A percentile compares a stretch with the other conserved stretches of the same genome.
Conservation (phyloP, 228 moss, liverwort and hornwort genomes). For the Sphagnum magellanicum region DNA sequence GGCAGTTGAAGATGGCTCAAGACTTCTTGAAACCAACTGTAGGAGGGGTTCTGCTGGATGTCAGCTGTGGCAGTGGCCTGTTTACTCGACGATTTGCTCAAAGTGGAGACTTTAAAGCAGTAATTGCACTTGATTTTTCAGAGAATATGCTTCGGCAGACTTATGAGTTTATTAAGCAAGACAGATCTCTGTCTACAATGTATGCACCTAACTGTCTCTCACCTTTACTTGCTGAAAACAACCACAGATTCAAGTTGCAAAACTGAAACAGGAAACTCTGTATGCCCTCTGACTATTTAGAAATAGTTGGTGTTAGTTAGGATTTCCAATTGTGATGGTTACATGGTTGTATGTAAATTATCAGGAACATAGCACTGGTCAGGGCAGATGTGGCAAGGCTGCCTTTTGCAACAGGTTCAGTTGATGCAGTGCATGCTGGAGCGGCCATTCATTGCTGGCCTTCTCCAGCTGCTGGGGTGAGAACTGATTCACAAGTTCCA, state of each 20-base stretch:
- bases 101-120: constrained; percentile 44
- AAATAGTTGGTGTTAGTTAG: too few species aligned
- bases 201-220: constrained; percentile 1
- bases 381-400: constrained; percentile 46
- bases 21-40: constrained; percentile 47
- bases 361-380: constrained; percentile 45
- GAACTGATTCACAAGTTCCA: neutral
- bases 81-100: constrained; percentile 72
- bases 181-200: constrained; percentile 34
- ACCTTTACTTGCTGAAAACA: too few species aligned
- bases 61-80: constrained; percentile 86
- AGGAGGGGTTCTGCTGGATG: constrained; percentile 71
- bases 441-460: constrained; percentile 62
- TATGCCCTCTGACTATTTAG: too few species aligned
- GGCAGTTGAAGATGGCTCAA: constrained; percentile 69
- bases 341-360: neutral
- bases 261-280: neutral
- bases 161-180: constrained; percentile 55
- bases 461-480: constrained; percentile 46
- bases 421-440: constrained; percentile 55
- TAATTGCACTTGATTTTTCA: constrained; percentile 73
- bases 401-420: constrained; percentile 41
- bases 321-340: too few species aligned
- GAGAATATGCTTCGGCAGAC: constrained; percentile 82
- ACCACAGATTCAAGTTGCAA: too few species aligned